These are phyloP conservation scores for Alnus rubra DNA, from an alignment of 306 rosid species.

Conservation along the genomic window DNA sequence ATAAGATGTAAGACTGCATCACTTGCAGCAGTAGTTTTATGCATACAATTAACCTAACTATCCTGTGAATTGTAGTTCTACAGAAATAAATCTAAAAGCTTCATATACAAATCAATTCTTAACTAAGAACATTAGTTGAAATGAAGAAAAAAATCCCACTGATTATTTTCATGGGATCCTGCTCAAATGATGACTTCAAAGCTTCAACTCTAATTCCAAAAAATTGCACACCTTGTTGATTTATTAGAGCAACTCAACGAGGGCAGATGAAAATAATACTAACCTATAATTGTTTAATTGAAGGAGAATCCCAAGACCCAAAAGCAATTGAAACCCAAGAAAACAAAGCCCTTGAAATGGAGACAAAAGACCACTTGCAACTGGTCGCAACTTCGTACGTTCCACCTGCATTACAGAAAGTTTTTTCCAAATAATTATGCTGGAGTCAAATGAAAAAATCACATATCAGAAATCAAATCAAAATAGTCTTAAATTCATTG, in stretches of 20 bases:
- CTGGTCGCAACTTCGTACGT: slow-evolving; percentile 83
- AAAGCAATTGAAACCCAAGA: slow-evolving; percentile 82
- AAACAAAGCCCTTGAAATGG: slow-evolving; percentile 84
- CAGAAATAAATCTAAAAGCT: not conserved
- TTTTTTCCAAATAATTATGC: slow-evolving; percentile 12
- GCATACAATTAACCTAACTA: not conserved
- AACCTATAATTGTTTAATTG: slow-evolving; percentile 86
- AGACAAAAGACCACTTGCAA: slow-evolving; percentile 87
- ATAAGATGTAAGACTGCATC: too few species aligned
- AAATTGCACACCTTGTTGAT: not conserved
- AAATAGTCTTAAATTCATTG: not conserved
- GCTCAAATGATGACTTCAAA: not conserved
- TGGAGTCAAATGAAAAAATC: slow-evolving; percentile 17
- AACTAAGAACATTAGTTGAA: not conserved
- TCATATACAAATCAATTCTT: not conserved
- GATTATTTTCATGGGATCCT: not conserved
- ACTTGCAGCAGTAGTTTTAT: not conserved
- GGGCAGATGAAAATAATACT: slow-evolving; percentile 23
- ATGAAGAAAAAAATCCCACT: not conserved
- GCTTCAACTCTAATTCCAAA: not conserved
- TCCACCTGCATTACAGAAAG: slow-evolving; percentile 66
- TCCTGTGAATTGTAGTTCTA: not conserved
- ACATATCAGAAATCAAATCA: not conserved
- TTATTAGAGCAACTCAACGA: not conserved
- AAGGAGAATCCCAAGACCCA: slow-evolving; percentile 89